These are phyloP conservation scores for Populus davidiana DNA, from an alignment of 345 rosid genomes.

Conservation along the genomic window DNA sequence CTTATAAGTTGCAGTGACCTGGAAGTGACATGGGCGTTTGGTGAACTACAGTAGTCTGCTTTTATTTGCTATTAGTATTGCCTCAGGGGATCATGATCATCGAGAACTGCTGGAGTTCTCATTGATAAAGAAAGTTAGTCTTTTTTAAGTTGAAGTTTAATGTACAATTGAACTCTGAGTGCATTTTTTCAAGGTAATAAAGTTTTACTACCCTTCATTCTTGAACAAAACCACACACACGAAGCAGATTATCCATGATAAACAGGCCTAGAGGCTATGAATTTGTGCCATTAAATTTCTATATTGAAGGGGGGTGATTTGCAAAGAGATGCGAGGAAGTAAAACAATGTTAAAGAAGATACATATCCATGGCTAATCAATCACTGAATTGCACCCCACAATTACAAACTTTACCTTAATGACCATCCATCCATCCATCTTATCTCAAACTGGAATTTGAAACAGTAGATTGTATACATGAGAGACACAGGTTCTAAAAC, in stretches of 20 bases:
- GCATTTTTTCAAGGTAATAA: background rate
- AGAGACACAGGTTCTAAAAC: background rate
- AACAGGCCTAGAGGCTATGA: too few relatives aligned
- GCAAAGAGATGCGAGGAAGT: too few relatives aligned
- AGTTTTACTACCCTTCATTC: background rate
- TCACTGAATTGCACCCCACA: background rate
- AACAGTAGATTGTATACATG: background rate
- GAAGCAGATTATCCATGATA: background rate
- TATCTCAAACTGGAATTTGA: background rate
- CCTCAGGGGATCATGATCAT: slow-evolving; percentile 2
- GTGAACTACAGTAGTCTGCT: background rate
- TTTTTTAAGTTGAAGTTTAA: slow-evolving; percentile 8
- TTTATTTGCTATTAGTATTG: slow-evolving; percentile 2
- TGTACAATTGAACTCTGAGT: background rate
- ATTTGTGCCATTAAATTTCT: too few relatives aligned
- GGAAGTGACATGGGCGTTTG: slow-evolving; percentile 17
- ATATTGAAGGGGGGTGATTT: too few relatives aligned
- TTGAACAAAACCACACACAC: background rate
- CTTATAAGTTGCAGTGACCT: slow-evolving; percentile 45
- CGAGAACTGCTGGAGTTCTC: background rate
- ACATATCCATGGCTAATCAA: too few relatives aligned
- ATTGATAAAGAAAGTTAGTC: background rate
- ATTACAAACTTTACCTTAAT: background rate
- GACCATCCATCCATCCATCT: background rate
- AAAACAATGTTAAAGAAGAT: too few relatives aligned